Evolutionary conservation across 192 early-diverging fungal species (phyloP), one percentile per base, ranked within the genome.

Genomic region (Physocladia obscura): DNA sequence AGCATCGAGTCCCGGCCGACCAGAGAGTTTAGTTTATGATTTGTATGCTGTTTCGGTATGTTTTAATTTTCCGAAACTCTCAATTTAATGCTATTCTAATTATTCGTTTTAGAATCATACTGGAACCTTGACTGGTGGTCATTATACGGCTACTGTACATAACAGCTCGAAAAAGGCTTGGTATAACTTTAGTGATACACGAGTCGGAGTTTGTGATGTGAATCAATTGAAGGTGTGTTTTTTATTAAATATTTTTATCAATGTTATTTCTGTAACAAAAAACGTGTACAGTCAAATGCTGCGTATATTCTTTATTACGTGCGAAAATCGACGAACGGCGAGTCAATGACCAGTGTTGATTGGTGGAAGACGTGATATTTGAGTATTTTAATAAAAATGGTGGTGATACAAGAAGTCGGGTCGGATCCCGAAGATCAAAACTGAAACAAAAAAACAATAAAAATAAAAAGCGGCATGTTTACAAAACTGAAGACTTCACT

Each of bases 141-240:
- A 94, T 72, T 94, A 93, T 58, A 94, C 91, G 30, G 89, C 91
- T 0, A 87, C 89, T 71, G 90, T 89, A 11, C 79, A 81, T 64
- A 89, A 87, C 63, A 71, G 77, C 21, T 78, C 87, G n/a, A 86
- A 89, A 62, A 74, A 74, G 40, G 54, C 82, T 49, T 93, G 92
- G 92, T 93, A 90, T 75, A 83, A 90, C 51, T 91, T 92, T 70
- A 87, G 93, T 74, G 91, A 94, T 74, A 86, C 85, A 21, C 76
- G 83, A 32, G 87, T 92, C 1, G 65, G 50, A 34, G 49, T 50
- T 19, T 65, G 60, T 15, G 62, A 74, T 38, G 78, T 78, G 54
- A 64, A 69, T 13, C 30, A 32, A 4, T 56, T 84, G 27, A 68
- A 77, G 75, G 83, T 84, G 71, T 2, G 0, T 79, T 50, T n/a